phyloP scores from a whole-genome alignment of 2,329 filamentous ascomycete genomes.

The Beauveria varroae region DNA sequence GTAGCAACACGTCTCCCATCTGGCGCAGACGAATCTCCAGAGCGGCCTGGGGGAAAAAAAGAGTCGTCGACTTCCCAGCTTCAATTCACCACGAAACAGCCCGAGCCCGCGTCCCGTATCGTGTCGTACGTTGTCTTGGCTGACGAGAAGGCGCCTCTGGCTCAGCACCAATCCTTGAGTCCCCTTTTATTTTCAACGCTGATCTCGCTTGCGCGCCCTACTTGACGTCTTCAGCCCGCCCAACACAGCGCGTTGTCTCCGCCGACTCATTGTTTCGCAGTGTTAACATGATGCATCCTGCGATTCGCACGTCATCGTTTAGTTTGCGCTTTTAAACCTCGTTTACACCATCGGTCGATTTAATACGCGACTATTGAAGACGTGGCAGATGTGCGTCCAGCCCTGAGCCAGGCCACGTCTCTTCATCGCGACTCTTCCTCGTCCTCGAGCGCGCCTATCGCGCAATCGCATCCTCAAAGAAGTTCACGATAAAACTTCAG shows the following conservation, averaged over 20 bases:
- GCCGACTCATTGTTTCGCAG: neutral
- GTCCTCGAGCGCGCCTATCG: constrained; percentile 11
- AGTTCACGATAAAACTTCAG: neutral
- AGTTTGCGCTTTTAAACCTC: constrained; percentile 2
- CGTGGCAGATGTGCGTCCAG: constrained; percentile 1
- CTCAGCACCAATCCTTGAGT: neutral
- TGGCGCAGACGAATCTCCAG: constrained; percentile 10
- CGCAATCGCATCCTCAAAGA: constrained; percentile 11
- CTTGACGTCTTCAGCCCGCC: neutral
- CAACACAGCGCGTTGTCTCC: constrained; percentile 5
- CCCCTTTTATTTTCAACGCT: neutral
- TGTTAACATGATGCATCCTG: constrained; percentile 4
- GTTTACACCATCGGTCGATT: neutral
- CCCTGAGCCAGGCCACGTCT: constrained; percentile 1
- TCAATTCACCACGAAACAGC: constrained; percentile 7
- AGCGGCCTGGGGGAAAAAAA: constrained; percentile 10
- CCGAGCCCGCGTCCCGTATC: neutral
- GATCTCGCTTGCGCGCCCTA: neutral
- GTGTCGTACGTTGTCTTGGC: neutral
- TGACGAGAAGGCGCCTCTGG: neutral
- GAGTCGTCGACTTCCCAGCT: constrained; percentile 4
- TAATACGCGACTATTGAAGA: neutral
- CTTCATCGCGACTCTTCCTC: constrained; percentile 9
- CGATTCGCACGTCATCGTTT: neutral
- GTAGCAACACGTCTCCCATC: constrained; percentile 12